These are phyloP conservation scores for Aspergillus udagawae DNA, from an alignment of 2,329 filamentous ascomycete genomes.

Conservation along the genomic window DNA sequence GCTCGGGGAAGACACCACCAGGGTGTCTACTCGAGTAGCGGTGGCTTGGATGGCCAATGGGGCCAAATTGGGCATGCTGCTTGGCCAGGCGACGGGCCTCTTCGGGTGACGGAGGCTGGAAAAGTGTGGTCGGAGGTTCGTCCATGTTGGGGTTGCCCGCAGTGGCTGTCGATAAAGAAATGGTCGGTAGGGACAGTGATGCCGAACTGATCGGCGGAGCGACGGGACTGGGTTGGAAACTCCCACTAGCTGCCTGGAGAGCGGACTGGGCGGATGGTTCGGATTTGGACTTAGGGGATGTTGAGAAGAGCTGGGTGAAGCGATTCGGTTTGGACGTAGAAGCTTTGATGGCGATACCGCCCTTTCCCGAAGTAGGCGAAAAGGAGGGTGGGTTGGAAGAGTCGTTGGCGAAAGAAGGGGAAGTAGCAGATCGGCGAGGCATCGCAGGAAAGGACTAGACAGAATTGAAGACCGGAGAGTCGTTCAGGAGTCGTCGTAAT, in stretches of 20 bases:
- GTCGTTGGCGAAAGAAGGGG: conserved; percentile 54
- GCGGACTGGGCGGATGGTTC: conserved; percentile 53
- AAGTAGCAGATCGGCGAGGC: conserved; percentile 60
- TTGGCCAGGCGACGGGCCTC: conserved; percentile 72
- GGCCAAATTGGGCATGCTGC: conserved; percentile 87
- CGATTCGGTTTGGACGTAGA: conserved; percentile 65
- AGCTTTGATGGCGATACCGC: conserved; percentile 45
- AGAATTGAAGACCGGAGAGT: neutral
- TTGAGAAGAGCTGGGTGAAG: conserved; percentile 77
- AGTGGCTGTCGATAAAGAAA: conserved; percentile 83
- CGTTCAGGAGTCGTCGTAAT: neutral
- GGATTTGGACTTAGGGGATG: conserved; percentile 70
- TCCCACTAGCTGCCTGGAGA: conserved; percentile 62
- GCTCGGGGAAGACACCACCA: conserved; percentile 73
- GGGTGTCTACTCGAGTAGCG: conserved; percentile 85
- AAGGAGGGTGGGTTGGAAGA: conserved; percentile 47
- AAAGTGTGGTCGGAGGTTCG: conserved; percentile 72
- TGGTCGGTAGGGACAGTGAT: conserved; percentile 77
- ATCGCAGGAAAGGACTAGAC: conserved; percentile 45
- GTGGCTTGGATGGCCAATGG: conserved; percentile 73
- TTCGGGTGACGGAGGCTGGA: conserved; percentile 80
- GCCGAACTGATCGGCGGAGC: conserved; percentile 65
- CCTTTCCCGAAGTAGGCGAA: conserved; percentile 53
- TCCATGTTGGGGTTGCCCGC: conserved; percentile 72
- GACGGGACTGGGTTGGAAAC: conserved; percentile 44